A percentile compares a stretch with the other conserved stretches of the same genome.
These are phyloP conservation scores for Fistulinella cinereoalba DNA, from an alignment of 1,284 basidiomycete genomes.

Conservation along the genomic window DNA sequence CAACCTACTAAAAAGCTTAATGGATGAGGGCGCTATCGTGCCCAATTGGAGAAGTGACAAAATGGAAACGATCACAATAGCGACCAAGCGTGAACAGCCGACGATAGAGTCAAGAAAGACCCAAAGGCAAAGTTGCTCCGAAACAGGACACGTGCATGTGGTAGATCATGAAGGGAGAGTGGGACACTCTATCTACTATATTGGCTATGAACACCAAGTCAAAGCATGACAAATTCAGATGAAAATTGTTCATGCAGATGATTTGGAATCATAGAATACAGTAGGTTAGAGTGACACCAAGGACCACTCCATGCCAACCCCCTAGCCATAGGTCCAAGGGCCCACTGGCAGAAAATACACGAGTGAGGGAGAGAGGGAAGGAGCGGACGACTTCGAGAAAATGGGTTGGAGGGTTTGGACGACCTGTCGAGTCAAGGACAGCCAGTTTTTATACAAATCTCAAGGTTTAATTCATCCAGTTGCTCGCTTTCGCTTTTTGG, in stretches of 20 bases:
- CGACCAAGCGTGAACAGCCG: no score
- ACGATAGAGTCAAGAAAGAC: no score
- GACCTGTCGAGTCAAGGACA: not conserved
- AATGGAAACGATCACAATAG: no score
- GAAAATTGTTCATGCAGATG: conserved; percentile 24
- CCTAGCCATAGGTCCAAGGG: conserved; percentile 7
- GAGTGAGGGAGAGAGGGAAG: not conserved
- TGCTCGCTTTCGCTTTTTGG: no score
- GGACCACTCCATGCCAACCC: conserved; percentile 11
- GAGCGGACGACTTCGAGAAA: conserved; percentile 5
- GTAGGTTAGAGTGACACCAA: conserved; percentile 32
- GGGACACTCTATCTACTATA: conserved; percentile 34
- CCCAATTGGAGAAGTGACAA: no score
- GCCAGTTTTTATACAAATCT: no score
- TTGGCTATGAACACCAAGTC: conserved; percentile 36
- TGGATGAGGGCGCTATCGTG: no score
- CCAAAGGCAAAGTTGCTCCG: not conserved
- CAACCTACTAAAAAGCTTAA: conserved; percentile 30
- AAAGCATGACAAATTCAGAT: conserved; percentile 27
- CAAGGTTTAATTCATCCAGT: no score
- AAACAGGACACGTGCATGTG: conserved; percentile 9
- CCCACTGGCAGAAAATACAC: not conserved
- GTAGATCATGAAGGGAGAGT: conserved; percentile 6
- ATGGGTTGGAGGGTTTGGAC: conserved; percentile 2
- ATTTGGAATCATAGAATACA: conserved; percentile 36